phyloP scores from a whole-genome alignment of 306 rosid genomes.

The Cicer cuneatum region DNA sequence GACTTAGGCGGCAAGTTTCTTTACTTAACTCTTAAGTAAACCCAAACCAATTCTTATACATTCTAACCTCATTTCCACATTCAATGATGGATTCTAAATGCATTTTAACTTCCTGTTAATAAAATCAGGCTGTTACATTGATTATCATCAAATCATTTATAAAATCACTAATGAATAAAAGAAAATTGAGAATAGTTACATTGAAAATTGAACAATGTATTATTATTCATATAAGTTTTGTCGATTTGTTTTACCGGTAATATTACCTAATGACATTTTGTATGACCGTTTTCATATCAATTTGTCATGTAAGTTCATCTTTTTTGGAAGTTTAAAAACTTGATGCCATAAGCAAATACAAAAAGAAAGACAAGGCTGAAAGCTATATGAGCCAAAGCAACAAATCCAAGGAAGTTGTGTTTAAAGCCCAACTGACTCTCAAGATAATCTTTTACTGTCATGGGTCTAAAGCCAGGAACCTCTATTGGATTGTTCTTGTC shows the following conservation, averaged over 20 bases:
- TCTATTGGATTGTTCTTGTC: constrained; percentile 23
- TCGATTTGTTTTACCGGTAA: neutral
- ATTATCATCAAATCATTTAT: neutral
- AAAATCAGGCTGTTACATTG: neutral
- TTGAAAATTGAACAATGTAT: constrained; percentile 14
- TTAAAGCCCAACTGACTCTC: constrained; percentile 52
- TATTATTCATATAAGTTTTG: neutral
- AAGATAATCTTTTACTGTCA: constrained; percentile 44
- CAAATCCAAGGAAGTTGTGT: constrained; percentile 57
- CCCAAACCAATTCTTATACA: no score
- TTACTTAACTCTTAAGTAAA: no score
- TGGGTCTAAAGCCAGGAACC: neutral
- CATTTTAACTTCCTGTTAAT: no score
- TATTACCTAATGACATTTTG: neutral
- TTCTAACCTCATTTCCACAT: no score
- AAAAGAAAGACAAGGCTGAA: constrained; percentile 68
- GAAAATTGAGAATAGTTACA: neutral
- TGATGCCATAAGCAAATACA: constrained; percentile 69
- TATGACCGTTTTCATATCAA: neutral
- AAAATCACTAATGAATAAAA: neutral
- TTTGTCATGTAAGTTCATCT: constrained; percentile 48
- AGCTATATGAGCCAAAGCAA: constrained; percentile 60
- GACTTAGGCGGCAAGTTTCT: no score
- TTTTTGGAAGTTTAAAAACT: constrained; percentile 73
- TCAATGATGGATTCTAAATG: no score